A percentile compares a stretch with the other conserved stretches of the same genome.
phyloP scores from a whole-genome alignment of 116 monocot species.

The Iris pallida region DNA sequence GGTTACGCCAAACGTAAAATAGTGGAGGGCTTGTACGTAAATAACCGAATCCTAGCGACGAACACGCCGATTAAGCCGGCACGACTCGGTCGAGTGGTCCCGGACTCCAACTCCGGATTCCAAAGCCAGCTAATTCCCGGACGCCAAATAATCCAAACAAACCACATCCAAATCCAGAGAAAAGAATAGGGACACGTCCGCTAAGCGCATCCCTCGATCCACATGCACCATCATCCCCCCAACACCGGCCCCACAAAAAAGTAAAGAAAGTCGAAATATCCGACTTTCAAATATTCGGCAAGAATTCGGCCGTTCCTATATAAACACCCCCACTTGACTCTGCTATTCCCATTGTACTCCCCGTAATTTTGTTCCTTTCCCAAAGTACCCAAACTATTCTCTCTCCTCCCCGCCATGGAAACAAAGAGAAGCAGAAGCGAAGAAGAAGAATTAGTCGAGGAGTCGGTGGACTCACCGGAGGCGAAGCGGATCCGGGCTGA shows the following conservation, averaged over 20 bases:
- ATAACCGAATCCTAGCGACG: too few species aligned
- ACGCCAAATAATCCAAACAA: too few species aligned
- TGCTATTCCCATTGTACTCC: not conserved
- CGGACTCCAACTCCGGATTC: slow-evolving; percentile 26
- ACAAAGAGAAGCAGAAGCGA: slow-evolving; percentile 21
- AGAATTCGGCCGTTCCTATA: not conserved
- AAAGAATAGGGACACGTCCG: slow-evolving; percentile 10
- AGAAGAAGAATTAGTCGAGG: not conserved
- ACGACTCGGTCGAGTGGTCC: slow-evolving; percentile 2
- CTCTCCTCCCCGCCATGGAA: not conserved
- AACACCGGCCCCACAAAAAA: not conserved
- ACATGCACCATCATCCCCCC: slow-evolving; percentile 18
- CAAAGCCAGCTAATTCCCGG: slow-evolving; percentile 16
- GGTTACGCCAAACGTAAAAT: too few species aligned
- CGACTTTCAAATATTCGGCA: not conserved
- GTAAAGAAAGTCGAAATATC: not conserved
- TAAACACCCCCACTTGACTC: slow-evolving; percentile 14
- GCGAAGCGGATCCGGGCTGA: slow-evolving; percentile 41
- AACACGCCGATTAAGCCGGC: too few species aligned
- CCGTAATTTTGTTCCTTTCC: not conserved
- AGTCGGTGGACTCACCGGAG: slow-evolving; percentile 10
- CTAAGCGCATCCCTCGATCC: slow-evolving; percentile 11
- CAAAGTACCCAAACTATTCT: too few species aligned
- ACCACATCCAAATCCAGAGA: not conserved
- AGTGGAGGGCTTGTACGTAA: too few species aligned